Base-by-base conservation (phyloP, 1,139 yeast genomes). In the Lodderomyces parapsilosis region DNA sequence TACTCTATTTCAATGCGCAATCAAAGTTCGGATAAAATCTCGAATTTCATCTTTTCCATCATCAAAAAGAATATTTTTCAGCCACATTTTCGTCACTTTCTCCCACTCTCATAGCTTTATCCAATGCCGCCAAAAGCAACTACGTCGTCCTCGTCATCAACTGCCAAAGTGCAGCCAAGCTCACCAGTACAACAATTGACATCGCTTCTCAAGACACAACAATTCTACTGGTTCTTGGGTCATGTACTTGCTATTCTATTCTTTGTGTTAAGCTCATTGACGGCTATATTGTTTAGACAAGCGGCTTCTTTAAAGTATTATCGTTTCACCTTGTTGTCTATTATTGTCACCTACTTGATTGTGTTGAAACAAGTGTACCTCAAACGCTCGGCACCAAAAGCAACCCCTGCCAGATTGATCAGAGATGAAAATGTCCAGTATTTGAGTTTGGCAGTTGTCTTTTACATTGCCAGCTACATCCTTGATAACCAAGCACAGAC, bases 141-240 rank as follows among this genome's bases (percentile, higher is more conserved):
- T 6, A 13, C 42, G 23, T 15, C 35, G 6, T 18, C 40, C 14
- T 10, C 38, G 27, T 30, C 38, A n/a, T 28, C 46, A 2, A 28
- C 44, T 2, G 17, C 40, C 15, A 46, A 45, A 41, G 43, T 39
- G n/a, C 44, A 30, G 34, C 31, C 47, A 2, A 11, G 19, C 22
- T 30, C 33, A 8, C 50, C 50, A 23, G 19, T 44, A 28, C 42
- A 43, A 32, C 51, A 48, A 36, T 42, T 49, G 40, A 32, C 35
- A 17, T 38, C 25, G 18, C 56, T 71, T 39, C 53, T 60, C 36
- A 60, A 55, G 43, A 66, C 76, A 1, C 73, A 73, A 31, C 81
- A 78, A 52, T 75, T 78, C 52, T 76, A 74, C 52, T 78, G 83
- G 83, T 78, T 70, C 49, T 45, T 75, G 38, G 78, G 80, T 11